These are phyloP conservation scores for Cladosporium sphaerospermum DNA, from an alignment of 2,329 filamentous ascomycete species.

Conservation along the genomic window DNA sequence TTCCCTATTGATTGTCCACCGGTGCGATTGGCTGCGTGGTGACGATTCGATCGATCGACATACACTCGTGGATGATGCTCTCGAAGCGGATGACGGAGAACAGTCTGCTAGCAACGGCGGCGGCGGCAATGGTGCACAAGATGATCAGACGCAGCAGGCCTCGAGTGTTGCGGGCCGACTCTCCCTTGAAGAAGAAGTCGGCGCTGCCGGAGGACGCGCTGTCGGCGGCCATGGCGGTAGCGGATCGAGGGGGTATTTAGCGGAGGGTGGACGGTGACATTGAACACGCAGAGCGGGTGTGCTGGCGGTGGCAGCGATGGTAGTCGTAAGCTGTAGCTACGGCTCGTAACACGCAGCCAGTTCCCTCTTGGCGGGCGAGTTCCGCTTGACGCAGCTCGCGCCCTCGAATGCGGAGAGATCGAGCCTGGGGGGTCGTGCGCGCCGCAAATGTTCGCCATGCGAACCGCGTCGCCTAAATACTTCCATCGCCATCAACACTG, in stretches of 20 bases:
- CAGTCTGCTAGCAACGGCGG: constrained; percentile 84
- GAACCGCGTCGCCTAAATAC: too few species aligned
- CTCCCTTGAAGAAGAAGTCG: constrained; percentile 62
- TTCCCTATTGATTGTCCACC: background rate
- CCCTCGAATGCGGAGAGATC: constrained; percentile 1
- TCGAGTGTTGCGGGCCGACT: constrained; percentile 72
- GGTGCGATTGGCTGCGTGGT: constrained; percentile 10
- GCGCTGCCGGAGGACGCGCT: constrained; percentile 16
- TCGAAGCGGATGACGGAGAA: constrained; percentile 99
- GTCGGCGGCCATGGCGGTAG: constrained; percentile 18
- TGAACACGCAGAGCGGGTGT: background rate
- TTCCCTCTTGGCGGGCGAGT: background rate
- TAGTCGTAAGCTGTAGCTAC: background rate
- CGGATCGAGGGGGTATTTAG: background rate
- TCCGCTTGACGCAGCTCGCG: background rate
- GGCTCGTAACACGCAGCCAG: background rate
- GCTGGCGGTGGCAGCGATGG: background rate
- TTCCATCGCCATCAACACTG: too few species aligned
- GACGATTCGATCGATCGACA: background rate
- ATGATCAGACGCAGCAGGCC: constrained; percentile 84
- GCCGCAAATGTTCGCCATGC: background rate
- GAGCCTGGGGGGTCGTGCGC: constrained; percentile 1
- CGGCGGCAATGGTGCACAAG: constrained; percentile 81
- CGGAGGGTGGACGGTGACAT: constrained; percentile 3
- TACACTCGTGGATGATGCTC: constrained; percentile 99